Base-by-base conservation (phyloP, 129 eudicot species). In the Deinandra increscens region DNA sequence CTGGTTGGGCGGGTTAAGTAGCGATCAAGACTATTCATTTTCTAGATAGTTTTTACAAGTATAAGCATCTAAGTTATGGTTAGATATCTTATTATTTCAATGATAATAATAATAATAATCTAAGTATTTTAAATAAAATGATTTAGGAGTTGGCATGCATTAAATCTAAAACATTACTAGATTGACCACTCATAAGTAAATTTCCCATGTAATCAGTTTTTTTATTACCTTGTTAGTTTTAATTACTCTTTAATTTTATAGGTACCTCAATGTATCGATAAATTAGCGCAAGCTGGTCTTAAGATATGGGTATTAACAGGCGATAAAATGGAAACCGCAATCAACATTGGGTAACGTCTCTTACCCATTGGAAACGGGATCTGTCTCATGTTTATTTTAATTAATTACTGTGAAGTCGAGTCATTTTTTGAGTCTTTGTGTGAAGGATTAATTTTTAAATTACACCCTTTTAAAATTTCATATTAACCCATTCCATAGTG, bases 271-370 rank as follows among this genome's bases (percentile, higher is more conserved):
- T 94, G 99, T 54, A 94, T 94, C 26, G 99, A 94, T 81, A 94
- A 94, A 84, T 79, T 94, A 69, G 99, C 99, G 13, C 97, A 94
- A 79, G 99, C 99, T 29, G 99, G 99, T 68, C 91, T 94, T 70
- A 94, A 94, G 85, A 69, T 94, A 76, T 94, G 99, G 99, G 97
- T 94, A 50, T 87, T 94, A 73, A 94, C 99, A 29, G 99, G 99
- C 42, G 99, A 94, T 79, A 94, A 94, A 82, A 94, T 94, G 99
- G 99, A 94, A 89, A 94, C 99, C 45, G 99, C 99, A 50, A 94
- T 94, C 43, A 94, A 94, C 81, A 94, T 94, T 66, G 99, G 99
- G 99, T 94, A 66, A 22, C 36, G 91, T 79, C 63, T 67, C 46
- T 69, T 36, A 5, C 60, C 61, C 31, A 56, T 22, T 55, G 39